Evolutionary conservation across 768 basidiomycete genomes (phyloP), one percentile per base, ranked within the genome.

Genomic region (Boletus fagicola): DNA sequence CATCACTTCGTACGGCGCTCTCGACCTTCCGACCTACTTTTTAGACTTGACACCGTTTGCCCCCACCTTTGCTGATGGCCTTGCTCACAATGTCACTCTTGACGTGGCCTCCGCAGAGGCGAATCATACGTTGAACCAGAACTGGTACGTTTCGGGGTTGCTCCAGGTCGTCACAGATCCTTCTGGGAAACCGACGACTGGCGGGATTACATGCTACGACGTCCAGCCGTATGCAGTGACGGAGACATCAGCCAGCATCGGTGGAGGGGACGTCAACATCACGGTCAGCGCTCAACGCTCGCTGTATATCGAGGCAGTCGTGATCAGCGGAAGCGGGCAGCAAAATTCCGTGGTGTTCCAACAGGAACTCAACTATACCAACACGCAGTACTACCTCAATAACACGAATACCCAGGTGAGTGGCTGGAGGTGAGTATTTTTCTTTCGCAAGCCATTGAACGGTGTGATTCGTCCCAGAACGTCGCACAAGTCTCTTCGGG

Each of bases 41-140:
- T 61, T 92, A 20, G 90, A 92, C 69, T 70, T 90, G 51, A 90
- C 90, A 9, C 88, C 90, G 1, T 92, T 92, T 67, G 79, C 87
- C 0, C 88, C 88, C 7, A 64, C 85, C 20, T 77, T 92, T 36
- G 78, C 84, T 0, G 88, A 89, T 55, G 85, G 85, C 3, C 68
- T 80, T n/a, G 75, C 84, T 22, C 92, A 92, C 68, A 84, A 76
- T 46, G 79, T 92, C 65, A 81, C 84, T 51, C 76, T 94, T 43
- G 85, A 93, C 64, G 85, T 92, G 43, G 81, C 77, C 22, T 90
- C 90, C 5, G 84, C 85, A 18, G 86, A 92, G 68, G 62, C 68
- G 8, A 77, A 86, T 63, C 87, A 86, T 56, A 72, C 76, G n/a
- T 83, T 87, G 64, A 79, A 86, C 50, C 77, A 81, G 59, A 91